A percentile compares a stretch with the other conserved stretches of the same genome.
Evolutionary conservation across 2,329 filamentous ascomycete species (phyloP).

Genomic region (Hawksworthiomyces lignivorus): DNA sequence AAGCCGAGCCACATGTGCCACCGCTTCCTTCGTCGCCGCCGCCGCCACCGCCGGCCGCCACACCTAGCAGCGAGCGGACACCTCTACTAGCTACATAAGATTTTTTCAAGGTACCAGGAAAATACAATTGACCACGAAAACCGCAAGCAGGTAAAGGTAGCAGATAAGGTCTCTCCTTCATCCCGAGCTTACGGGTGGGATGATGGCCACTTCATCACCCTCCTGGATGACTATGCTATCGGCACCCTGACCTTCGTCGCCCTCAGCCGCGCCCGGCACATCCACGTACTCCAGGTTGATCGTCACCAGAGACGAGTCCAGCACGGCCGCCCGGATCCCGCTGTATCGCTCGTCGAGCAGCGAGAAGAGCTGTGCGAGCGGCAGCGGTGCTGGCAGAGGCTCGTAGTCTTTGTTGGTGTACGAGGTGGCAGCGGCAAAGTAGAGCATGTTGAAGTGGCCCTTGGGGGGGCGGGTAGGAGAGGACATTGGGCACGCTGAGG

Average conservation of each 20-base stretch:
- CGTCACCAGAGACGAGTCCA: constrained; percentile 68
- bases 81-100: too few relatives aligned
- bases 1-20: background rate
- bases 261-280: constrained; percentile 40
- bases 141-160: too few relatives aligned
- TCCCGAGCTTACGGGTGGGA: constrained; percentile 81
- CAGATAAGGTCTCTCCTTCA: too few relatives aligned
- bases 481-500: constrained; percentile 20
- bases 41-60: too few relatives aligned
- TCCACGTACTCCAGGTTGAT: constrained; percentile 79
- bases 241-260: too few relatives aligned
- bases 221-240: constrained; percentile 55
- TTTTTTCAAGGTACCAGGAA: too few relatives aligned
- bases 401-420: constrained; percentile 64
- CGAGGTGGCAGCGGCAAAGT: constrained; percentile 69
- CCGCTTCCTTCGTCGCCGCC: too few relatives aligned
- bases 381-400: constrained; percentile 56
- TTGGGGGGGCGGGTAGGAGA: constrained; percentile 38
- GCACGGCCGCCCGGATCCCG: constrained; percentile 60
- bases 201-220: constrained; percentile 79
- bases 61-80: background rate
- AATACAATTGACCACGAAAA: too few relatives aligned
- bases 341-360: constrained; percentile 60
- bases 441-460: constrained; percentile 71
- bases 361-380: constrained; percentile 55